Evolutionary conservation across 805 yeast species (phyloP).

Genomic region (Candida yuanshanica): DNA sequence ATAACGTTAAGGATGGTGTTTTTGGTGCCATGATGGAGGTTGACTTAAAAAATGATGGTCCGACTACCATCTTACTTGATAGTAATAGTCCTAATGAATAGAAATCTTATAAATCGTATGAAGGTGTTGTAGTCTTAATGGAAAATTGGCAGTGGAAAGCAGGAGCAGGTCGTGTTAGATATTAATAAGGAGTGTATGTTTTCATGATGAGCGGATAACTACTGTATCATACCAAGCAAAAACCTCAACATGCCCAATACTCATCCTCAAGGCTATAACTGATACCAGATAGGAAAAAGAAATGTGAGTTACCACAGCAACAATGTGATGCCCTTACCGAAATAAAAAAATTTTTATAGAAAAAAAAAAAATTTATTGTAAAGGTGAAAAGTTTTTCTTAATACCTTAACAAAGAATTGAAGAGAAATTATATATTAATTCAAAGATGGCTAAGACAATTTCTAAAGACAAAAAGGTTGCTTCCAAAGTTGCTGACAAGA

Average conservation of each 20-base stretch:
- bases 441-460: conserved; percentile 20
- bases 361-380: conserved; percentile 11
- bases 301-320: conserved; percentile 10
- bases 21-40: conserved; percentile 99
- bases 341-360: conserved; percentile 8
- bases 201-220: too few species aligned
- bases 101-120: neutral
- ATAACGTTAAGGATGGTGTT: conserved; percentile 75
- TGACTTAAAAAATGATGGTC: conserved; percentile 83
- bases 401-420: neutral
- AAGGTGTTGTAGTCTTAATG: too few species aligned
- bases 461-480: conserved; percentile 16
- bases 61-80: conserved; percentile 82
- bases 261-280: too few species aligned
- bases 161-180: too few species aligned
- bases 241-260: too few species aligned
- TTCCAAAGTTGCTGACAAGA: conserved; percentile 11
- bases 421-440: neutral
- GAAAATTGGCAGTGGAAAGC: too few species aligned
- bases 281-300: conserved; percentile 9
- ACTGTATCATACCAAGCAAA: too few species aligned
- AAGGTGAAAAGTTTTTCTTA: conserved; percentile 2
- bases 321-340: conserved; percentile 13
- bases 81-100: conserved; percentile 31
- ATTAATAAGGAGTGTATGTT: too few species aligned